Evolutionary conservation across 2,329 filamentous ascomycete species (phyloP).

Genomic region (Diaporthe citriasiana): DNA sequence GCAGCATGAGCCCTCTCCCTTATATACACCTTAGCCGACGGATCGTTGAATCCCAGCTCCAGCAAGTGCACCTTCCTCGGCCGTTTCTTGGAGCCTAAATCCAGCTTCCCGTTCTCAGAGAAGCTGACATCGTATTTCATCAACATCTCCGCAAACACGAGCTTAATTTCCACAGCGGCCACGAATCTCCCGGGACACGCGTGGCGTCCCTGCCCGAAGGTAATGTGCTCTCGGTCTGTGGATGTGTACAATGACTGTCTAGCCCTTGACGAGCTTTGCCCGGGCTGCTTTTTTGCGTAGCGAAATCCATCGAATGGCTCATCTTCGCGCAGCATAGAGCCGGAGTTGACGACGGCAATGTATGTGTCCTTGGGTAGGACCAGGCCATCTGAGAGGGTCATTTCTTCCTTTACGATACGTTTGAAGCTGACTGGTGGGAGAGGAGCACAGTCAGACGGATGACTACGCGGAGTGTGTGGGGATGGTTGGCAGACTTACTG

Average conservation of each 20-base stretch:
- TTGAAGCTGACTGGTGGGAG: background rate
- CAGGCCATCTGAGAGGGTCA: background rate
- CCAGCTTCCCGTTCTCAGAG: background rate
- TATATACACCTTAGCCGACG: background rate
- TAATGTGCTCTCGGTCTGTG: background rate
- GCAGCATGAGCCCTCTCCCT: background rate
- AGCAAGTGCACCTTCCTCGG: background rate
- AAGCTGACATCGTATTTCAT: background rate
- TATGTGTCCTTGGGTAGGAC: background rate
- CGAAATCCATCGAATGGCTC: background rate
- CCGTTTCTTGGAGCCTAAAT: background rate
- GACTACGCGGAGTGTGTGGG: background rate
- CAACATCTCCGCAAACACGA: background rate
- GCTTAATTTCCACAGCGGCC: background rate
- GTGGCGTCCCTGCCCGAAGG: background rate
- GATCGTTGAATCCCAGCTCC: background rate
- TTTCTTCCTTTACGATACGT: background rate
- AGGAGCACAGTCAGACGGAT: background rate
- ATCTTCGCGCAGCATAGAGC: background rate
- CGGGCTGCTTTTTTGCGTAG: background rate
- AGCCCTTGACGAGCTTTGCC: background rate
- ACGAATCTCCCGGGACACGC: background rate
- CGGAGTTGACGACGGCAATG: background rate
- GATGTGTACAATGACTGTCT: background rate
- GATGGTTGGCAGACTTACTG: background rate